phyloP scores from a whole-genome alignment of 2,329 filamentous ascomycete species.

The Calycina herbarum region DNA sequence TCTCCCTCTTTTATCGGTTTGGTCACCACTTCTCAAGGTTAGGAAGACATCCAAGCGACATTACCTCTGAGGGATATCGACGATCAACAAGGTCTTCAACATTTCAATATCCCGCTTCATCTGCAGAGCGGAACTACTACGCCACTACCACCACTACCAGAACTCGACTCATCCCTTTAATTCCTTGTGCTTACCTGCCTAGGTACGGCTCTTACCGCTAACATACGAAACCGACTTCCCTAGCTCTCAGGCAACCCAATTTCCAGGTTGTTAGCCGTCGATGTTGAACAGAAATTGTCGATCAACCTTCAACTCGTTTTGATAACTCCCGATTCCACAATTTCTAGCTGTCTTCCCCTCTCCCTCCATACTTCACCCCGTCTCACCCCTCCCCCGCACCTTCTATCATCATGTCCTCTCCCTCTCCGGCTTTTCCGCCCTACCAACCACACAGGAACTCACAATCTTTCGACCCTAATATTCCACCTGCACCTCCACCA shows the following conservation, averaged over 20 bases:
- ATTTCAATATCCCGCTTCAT: background rate
- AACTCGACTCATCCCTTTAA: background rate
- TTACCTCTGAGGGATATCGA: background rate
- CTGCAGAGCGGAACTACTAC: background rate
- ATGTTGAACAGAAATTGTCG: background rate
- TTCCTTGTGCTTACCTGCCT: background rate
- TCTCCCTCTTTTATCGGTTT: background rate
- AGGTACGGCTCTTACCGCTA: background rate
- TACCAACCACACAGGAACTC: slow-evolving; percentile 33
- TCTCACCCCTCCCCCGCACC: background rate
- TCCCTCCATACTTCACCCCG: background rate
- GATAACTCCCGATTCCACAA: background rate
- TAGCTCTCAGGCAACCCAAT: background rate
- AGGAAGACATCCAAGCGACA: background rate
- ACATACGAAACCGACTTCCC: background rate
- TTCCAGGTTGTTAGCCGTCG: background rate
- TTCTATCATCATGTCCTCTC: slow-evolving; percentile 23
- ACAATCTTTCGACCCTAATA: slow-evolving; percentile 47
- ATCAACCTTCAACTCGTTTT: background rate
- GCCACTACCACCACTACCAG: too few species aligned
- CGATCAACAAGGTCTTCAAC: background rate
- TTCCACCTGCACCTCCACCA: slow-evolving; percentile 69
- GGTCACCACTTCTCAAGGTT: background rate
- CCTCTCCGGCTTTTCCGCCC: slow-evolving; percentile 29
- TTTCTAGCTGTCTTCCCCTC: too few species aligned